phyloP scores from a whole-genome alignment of 2,329 filamentous ascomycete species.

The Cercospora sp. region DNA sequence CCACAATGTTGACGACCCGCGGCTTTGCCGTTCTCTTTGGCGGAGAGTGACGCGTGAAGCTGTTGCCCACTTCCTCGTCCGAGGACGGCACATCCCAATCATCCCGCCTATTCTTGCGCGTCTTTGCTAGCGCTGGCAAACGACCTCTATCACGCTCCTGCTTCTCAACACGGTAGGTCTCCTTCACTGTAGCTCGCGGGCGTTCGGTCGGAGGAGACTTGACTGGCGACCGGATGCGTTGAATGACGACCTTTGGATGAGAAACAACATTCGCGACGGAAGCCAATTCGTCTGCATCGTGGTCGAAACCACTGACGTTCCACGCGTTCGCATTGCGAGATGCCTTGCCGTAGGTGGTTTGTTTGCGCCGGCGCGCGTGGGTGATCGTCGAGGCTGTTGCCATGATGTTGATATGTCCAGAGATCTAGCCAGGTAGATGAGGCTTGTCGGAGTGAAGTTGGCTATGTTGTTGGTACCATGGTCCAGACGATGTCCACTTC shows the following conservation, averaged over 20 bases:
- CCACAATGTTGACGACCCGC: conserved; percentile 16
- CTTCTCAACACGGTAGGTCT: conserved; percentile 21
- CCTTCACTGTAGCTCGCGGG: conserved; percentile 13
- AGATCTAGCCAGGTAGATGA: background rate
- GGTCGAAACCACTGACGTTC: conserved; percentile 20
- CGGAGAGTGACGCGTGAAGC: conserved; percentile 23
- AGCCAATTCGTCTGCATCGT: conserved; percentile 26
- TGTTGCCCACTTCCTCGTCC: conserved; percentile 35
- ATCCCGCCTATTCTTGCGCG: conserved; percentile 27
- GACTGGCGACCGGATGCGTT: conserved; percentile 3
- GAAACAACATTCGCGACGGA: background rate
- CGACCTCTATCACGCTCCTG: conserved; percentile 10
- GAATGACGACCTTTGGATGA: conserved; percentile 2
- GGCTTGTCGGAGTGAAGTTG: background rate
- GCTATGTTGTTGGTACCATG: background rate
- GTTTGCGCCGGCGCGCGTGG: conserved; percentile 27
- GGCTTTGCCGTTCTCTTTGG: conserved; percentile 19
- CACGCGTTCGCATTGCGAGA: conserved; percentile 25
- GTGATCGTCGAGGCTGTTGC: conserved; percentile 19
- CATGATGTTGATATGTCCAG: conserved; percentile 12
- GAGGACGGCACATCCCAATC: conserved; percentile 47
- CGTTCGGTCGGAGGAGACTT: background rate
- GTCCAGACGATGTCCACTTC: background rate
- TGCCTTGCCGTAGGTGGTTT: conserved; percentile 30
- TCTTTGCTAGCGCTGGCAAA: conserved; percentile 17